Conservation (phyloP, 148 eudicot genomes). For the Camellia lanceoleosa region DNA sequence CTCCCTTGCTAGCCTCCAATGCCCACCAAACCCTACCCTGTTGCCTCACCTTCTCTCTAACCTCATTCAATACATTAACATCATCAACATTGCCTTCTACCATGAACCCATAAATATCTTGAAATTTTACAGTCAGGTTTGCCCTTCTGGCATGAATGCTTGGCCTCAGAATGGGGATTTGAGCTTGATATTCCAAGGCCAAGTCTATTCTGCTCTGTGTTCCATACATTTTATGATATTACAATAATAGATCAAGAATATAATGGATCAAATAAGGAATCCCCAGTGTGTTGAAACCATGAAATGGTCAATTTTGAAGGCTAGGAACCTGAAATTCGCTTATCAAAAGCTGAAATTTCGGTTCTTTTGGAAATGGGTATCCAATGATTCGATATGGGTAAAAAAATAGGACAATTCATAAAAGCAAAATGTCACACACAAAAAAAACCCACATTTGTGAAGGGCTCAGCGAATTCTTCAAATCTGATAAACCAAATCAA, state of each 20-base stretch:
- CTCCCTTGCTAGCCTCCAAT: slow-evolving; percentile 83
- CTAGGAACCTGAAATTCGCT: slow-evolving; percentile 9
- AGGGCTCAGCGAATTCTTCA: neutral
- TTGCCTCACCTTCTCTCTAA: slow-evolving; percentile 85
- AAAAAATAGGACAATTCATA: neutral
- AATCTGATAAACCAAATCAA: neutral
- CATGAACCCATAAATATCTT: slow-evolving; percentile 80
- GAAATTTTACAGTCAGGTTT: slow-evolving; percentile 83
- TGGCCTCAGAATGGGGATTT: slow-evolving; percentile 74
- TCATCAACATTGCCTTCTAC: slow-evolving; percentile 99
- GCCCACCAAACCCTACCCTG: slow-evolving; percentile 95
- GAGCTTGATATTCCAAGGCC: slow-evolving; percentile 51
- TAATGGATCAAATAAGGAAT: slow-evolving; percentile 14
- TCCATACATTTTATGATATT: slow-evolving; percentile 50
- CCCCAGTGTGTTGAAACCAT: slow-evolving; percentile 9
- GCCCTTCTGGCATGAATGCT: slow-evolving; percentile 93
- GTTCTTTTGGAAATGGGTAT: neutral
- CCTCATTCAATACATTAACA: slow-evolving; percentile 95
- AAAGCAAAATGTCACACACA: neutral
- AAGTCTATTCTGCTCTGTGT: slow-evolving; percentile 51
- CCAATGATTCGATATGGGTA: neutral
- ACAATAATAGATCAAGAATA: slow-evolving; percentile 17
- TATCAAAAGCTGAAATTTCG: slow-evolving; percentile 19
- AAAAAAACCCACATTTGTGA: neutral
- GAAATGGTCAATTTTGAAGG: slow-evolving; percentile 20